These are phyloP conservation scores for Astragalus glycyphyllos DNA, from an alignment of 306 rosid species.

Conservation along the genomic window DNA sequence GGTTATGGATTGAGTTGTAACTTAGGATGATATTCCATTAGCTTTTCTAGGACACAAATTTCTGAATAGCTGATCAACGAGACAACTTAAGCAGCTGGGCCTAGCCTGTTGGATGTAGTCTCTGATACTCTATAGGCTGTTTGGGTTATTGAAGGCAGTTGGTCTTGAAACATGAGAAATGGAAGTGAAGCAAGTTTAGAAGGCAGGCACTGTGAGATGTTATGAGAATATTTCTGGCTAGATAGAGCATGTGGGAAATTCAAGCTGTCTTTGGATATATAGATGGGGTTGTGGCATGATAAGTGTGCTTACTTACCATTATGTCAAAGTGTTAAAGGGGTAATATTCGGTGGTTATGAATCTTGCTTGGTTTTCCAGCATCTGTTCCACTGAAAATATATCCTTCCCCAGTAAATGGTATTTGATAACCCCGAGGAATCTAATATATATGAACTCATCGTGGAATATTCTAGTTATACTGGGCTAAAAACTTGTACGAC, in stretches of 20 bases:
- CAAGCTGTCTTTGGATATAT: not conserved
- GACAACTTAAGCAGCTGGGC: not conserved
- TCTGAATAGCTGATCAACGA: not conserved
- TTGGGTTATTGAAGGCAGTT: not conserved
- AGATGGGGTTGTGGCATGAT: not conserved
- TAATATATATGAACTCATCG: constrained; percentile 5
- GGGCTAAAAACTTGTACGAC: not conserved
- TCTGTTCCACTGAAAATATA: not conserved
- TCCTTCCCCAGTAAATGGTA: not conserved
- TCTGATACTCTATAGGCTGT: not conserved
- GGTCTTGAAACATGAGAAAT: constrained; percentile 9
- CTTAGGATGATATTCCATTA: not conserved
- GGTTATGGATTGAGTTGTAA: not conserved
- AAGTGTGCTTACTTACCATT: not conserved
- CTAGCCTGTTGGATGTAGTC: constrained; percentile 11
- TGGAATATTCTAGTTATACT: constrained; percentile 16
- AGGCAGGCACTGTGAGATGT: not conserved
- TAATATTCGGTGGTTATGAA: not conserved
- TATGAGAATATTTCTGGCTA: not conserved
- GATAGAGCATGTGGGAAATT: not conserved
- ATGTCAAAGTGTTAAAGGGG: no score
- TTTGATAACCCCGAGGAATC: constrained; percentile 3
- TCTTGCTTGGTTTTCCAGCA: not conserved
- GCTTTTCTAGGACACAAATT: not conserved
- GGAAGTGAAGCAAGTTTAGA: constrained; percentile 1